Base-by-base conservation (phyloP, 768 basidiomycete genomes). In the Tylopilus subfusipes region DNA sequence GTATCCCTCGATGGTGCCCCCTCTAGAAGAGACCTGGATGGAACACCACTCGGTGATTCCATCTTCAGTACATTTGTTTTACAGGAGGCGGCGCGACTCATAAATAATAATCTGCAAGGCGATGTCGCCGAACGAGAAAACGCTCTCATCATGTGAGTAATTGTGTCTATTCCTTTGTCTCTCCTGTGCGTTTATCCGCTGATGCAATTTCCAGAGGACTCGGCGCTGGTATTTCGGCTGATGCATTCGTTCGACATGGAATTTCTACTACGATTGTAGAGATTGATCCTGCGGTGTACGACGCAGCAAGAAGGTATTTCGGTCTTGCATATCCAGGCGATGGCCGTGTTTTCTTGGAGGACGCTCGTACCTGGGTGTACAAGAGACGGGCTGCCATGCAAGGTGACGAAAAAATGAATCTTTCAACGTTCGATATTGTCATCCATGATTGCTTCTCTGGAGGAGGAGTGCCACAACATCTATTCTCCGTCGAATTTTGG, bases 381-480 rank as follows among this genome's bases (percentile, higher is more conserved):
- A 71, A 78, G 9, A 70, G 74, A 44, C 77, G 76, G 49, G 58
- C 63, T 39, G 24, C 50, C 31, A 60, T 59, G 43, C 68, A 68
- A 10, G 72, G 73, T 19, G 44, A 56, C 40, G 48, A 48, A 21
- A 19, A 50, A 14, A 31, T 44, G n/a, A 42, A 16, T 25, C 19
- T n/a, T 39, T 30, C 59, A 10, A 50, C 48, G 9, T 92, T 82
- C 64, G 87, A 90, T 60, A 77, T 87, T 57, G 81, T 93, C 38
- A 75, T 96, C 0, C 96, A 98, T 60, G 95, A 96, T 63, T 91
- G 90, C 64, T 98, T 97, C 68, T 93, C 93, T 10, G 96, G 95
- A 10, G 96, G 96, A 4, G 84, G 83, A n/a, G 85, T 98, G 3
- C 93, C 96, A 0, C 75, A 84, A 34, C 86, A 92, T 63, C 73